Evolutionary conservation across 257 asterid species (phyloP).

Genomic region (Gynochthodes officinalis): DNA sequence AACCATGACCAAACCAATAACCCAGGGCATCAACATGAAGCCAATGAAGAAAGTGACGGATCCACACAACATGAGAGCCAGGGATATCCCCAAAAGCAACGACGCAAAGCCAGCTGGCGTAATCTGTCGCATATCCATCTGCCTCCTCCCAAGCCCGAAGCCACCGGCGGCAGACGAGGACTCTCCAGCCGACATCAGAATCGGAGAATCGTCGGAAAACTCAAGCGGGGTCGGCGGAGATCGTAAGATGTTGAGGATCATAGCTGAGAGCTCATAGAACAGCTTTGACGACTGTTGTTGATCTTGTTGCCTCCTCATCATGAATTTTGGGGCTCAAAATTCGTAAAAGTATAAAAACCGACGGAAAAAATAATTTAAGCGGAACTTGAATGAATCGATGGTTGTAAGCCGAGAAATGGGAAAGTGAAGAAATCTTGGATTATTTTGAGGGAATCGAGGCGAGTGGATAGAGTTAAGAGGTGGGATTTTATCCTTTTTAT

Average conservation of each 20-base stretch:
- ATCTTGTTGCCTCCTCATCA: slow-evolving; percentile 36
- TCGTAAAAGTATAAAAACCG: background rate
- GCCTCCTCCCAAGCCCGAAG: slow-evolving; percentile 5
- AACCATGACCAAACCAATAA: slow-evolving; percentile 67
- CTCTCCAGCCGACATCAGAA: background rate
- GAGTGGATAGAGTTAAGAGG: slow-evolving; percentile 40
- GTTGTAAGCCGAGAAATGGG: too few species aligned
- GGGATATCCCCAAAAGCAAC: slow-evolving; percentile 65
- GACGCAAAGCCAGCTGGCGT: slow-evolving; percentile 82
- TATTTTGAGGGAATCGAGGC: slow-evolving; percentile 42
- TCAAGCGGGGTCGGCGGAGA: slow-evolving; percentile 30
- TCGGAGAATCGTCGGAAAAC: slow-evolving; percentile 23
- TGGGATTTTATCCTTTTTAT: background rate
- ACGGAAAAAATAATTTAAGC: too few species aligned
- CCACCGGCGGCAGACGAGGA: slow-evolving; percentile 14
- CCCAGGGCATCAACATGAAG: slow-evolving; percentile 94
- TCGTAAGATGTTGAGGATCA: slow-evolving; percentile 33
- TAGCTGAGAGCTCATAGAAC: slow-evolving; percentile 38
- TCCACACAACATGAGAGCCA: slow-evolving; percentile 79
- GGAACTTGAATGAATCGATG: too few species aligned
- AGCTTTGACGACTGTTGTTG: slow-evolving; percentile 28
- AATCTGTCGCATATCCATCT: slow-evolving; percentile 45
- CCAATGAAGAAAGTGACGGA: slow-evolving; percentile 88
- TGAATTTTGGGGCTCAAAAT: background rate
- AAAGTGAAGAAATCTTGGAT: background rate